A percentile compares a stretch with the other conserved stretches of the same genome.
Conservation (phyloP, 108 stramenopile species). For the Nannochloropsis oceanica region DNA sequence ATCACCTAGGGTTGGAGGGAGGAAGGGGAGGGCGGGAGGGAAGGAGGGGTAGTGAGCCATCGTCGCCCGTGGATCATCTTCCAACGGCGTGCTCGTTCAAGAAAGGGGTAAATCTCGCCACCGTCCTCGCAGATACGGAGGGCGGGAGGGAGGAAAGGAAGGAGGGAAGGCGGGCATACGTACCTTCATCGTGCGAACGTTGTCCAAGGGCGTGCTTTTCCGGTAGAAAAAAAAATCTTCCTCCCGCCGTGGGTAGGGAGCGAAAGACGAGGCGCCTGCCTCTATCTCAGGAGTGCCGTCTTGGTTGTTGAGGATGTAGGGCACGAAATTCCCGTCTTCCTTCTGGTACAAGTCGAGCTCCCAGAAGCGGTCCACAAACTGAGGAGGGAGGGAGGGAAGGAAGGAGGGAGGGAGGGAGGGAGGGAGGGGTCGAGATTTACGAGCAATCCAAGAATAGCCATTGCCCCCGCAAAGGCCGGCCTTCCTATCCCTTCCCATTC, state of each 20-base stretch:
- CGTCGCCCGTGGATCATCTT: no score
- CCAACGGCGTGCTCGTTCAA: no score
- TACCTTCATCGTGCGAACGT: not conserved
- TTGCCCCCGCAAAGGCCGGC: not conserved
- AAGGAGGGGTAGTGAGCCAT: not conserved
- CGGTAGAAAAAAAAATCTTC: not conserved
- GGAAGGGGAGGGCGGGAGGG: not conserved
- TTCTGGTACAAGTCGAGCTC: not conserved
- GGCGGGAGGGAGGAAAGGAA: no score
- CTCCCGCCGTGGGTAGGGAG: not conserved
- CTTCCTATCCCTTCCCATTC: not conserved
- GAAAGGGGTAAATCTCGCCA: no score
- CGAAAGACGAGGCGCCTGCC: not conserved
- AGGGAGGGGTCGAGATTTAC: not conserved
- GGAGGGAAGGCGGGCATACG: not conserved
- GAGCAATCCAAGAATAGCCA: not conserved
- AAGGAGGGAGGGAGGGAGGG: not conserved
- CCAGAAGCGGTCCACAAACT: not conserved
- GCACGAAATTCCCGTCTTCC: not conserved
- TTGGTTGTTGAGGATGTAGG: not conserved
- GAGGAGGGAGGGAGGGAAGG: not conserved
- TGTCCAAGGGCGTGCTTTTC: not conserved
- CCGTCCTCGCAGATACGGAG: no score
- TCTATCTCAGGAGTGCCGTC: not conserved
- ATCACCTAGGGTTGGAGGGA: not conserved